Evolutionary conservation across 2,329 filamentous ascomycete species (phyloP), one percentile per base, ranked within the genome.

Genomic region (Scedosporium minutisporum): DNA sequence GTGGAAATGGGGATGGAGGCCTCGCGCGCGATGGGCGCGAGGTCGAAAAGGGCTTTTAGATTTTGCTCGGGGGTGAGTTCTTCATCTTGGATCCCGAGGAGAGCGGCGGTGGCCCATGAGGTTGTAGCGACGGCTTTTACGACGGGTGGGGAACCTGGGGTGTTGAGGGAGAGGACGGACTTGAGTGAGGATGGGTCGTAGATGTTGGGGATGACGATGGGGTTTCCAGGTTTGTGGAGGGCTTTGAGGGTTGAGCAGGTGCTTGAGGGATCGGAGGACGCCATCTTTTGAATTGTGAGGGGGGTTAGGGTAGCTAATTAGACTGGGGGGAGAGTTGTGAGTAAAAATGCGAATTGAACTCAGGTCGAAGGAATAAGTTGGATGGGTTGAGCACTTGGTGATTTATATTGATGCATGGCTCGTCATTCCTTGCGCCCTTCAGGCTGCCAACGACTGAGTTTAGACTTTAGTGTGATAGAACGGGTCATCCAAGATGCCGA

Each of bases 201-300:
- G 65, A 84, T 73, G 66, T 86, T 86, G 10, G 81, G 74, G 5
- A 86, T 72, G 51, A 86, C 64, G 42, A 86, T 64, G 12, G 84
- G 83, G 0, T 74, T 67, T 2, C 78, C 77, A 0, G 82, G 80
- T 23, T 71, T 65, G 69, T 86, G 83, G 21, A 86, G 78, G 46
- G 69, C 67, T 64, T 75, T 74, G 63, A 77, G 67, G 29, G 68
- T 71, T 18, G 51, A 27, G 12, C 23, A 16, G 6, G 38, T 12
- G 14, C 6, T 18, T 58, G 51, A 21, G 23, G 23, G 23, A 10
- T 53, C 6, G 21, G 25, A 9, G 38, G 25, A 14, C 21, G n/a
- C 25, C 53, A 14, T 23, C 16, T 29, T 14, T 33, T 16, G 12
- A 42, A 33, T 12, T 6, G n/a, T 27, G 14, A 14, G 18, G 6